Percentiles rank a stretch among this genome's conserved stretches.
Evolutionary conservation across 2,329 filamentous ascomycete genomes (phyloP).

Genomic region (Trichoderma sp.): DNA sequence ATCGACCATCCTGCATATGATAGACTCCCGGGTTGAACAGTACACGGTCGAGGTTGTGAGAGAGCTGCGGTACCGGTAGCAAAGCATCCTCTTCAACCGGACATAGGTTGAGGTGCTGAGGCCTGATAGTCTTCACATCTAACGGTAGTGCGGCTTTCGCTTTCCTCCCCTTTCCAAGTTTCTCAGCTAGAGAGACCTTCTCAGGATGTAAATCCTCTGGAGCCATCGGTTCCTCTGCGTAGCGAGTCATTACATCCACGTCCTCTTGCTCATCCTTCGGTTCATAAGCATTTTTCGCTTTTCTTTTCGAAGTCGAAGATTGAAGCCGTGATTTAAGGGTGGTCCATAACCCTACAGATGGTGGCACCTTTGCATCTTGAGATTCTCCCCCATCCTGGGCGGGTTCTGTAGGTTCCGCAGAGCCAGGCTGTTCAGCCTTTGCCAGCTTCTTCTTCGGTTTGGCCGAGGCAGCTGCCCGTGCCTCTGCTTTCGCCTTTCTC

Average conservation of each 20-base stretch:
- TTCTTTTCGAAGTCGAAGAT: neutral
- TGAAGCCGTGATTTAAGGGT: constrained; percentile 31
- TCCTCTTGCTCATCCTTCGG: neutral
- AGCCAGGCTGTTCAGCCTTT: neutral
- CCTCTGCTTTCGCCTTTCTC: neutral
- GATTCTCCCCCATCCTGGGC: neutral
- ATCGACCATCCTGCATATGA: constrained; percentile 81
- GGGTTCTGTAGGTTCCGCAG: neutral
- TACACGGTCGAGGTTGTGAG: constrained; percentile 79
- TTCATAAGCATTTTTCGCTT: neutral
- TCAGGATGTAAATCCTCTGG: neutral
- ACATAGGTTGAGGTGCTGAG: constrained; percentile 27
- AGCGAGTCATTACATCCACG: neutral
- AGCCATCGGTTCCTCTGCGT: neutral
- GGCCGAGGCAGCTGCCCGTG: neutral
- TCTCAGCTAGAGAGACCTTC: constrained; percentile 1
- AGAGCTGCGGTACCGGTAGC: constrained; percentile 55
- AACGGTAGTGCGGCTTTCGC: constrained; percentile 9
- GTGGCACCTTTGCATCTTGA: neutral
- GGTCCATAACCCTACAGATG: constrained; percentile 27
- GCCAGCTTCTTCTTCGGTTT: neutral
- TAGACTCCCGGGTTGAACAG: constrained; percentile 95
- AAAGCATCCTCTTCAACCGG: constrained; percentile 35
- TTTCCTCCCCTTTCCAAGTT: neutral
- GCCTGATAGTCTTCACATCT: constrained; percentile 30